phyloP scores from a whole-genome alignment of 345 rosid species.

The Stellera chamaejasme region DNA sequence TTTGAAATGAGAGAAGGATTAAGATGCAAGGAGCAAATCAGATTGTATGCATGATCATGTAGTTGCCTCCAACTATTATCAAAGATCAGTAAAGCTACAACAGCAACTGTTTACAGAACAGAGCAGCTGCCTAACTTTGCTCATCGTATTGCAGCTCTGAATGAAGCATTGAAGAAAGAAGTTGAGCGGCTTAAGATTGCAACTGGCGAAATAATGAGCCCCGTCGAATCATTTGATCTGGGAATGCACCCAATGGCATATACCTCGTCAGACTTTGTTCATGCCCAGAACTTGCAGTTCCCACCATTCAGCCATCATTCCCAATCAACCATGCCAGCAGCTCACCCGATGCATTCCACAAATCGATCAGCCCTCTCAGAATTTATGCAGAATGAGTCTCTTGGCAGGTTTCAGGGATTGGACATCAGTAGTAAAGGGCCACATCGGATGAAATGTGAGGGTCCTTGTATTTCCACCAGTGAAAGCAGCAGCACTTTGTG shows the following conservation, averaged over 20 bases:
- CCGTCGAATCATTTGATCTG: conserved; percentile 33
- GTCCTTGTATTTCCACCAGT: conserved; percentile 51
- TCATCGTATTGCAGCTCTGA: conserved; percentile 30
- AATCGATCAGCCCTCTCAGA: conserved; percentile 22
- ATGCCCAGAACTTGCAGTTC: conserved; percentile 30
- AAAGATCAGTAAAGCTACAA: no score
- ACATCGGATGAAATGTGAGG: conserved; percentile 45
- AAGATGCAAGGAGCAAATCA: no score
- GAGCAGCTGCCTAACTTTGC: no score
- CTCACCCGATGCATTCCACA: conserved; percentile 8
- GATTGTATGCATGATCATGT: no score
- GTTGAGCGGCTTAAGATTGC: conserved; percentile 54
- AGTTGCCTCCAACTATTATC: no score
- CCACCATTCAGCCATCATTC: conserved; percentile 19
- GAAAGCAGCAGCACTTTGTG: conserved; percentile 59
- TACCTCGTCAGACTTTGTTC: conserved; percentile 22
- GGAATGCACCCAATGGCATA: conserved; percentile 43
- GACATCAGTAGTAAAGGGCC: conserved; percentile 51
- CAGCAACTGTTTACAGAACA: no score
- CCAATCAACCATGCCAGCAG: conserved; percentile 12
- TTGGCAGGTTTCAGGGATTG: conserved; percentile 42
- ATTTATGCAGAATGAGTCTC: conserved; percentile 27
- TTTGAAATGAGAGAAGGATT: no score
- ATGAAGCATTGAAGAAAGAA: conserved; percentile 61
- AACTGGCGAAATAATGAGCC: conserved; percentile 40